Evolutionary conservation across 768 basidiomycete genomes (phyloP), one percentile per base, ranked within the genome.

Genomic region (Chalciporus chontae): DNA sequence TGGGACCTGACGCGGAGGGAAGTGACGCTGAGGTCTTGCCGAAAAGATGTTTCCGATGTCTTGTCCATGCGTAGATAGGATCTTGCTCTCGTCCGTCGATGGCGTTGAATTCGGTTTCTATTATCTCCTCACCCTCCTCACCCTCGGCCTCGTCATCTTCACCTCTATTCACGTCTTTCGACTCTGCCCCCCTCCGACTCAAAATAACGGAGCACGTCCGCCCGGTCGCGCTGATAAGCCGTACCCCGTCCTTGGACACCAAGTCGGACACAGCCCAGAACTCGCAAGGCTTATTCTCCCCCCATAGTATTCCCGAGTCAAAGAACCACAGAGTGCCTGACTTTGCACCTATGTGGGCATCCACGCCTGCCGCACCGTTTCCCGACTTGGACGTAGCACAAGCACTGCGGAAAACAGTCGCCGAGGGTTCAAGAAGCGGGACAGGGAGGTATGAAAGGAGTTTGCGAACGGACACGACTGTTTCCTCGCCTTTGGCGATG

Each of bases 231-330:
- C 79, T 81, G 40, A 84, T 69, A 19, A 86, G 63, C 42, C 79
- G 59, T 55, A 81, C 69, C 14, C 74, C 82, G 17, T 79, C 79
- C 50, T 71, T 75, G 45, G 71, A 67, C 15, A 77, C 62, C n/a
- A 90, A 65, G 54, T 84, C 79, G 40, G 74, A 71, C 19, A 85
- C 66, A 3, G 81, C 68, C 82, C 87, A 90, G 59, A 87, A 90
- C 56, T 87, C 84, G 59, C 84, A 87, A 3, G 86, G 86, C 54
- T 85, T 85, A 60, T 77, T 79, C 61, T 88, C 83, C 19, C 84
- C 86, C 79, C 84, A 85, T 8, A 90, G 73, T 14, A 90, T 74
- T 6, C 87, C 88, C 19, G 72, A 70, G 36, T 74, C 68, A 40
- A 84, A 71, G 72, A 90, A 90, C 83, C 87, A 87, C 36, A 90